Conservation (phyloP, 805 yeast genomes). For the Kazachstania kunashirensis region DNA sequence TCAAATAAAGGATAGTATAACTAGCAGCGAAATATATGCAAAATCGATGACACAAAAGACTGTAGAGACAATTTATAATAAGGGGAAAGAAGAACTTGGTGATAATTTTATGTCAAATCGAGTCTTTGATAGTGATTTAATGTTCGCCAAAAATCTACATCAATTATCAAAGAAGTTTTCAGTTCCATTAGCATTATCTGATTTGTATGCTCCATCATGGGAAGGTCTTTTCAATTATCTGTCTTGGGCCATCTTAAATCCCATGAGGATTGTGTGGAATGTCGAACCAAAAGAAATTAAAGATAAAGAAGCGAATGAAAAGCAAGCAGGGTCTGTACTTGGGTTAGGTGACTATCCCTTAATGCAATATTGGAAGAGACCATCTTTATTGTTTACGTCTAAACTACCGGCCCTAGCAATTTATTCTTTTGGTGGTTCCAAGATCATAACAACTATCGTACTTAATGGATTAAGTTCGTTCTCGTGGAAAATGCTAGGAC, state of each 20-base stretch:
- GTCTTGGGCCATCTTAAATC: constrained; percentile 28
- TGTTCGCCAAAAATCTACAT: constrained; percentile 76
- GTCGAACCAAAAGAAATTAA: constrained; percentile 4
- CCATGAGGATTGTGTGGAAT: not conserved
- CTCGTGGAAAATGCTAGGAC: constrained; percentile 32
- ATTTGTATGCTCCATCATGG: constrained; percentile 69
- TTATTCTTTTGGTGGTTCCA: constrained; percentile 33
- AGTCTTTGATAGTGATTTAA: constrained; percentile 58
- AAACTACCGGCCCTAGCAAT: constrained; percentile 28
- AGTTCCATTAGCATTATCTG: constrained; percentile 53
- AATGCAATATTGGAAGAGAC: constrained; percentile 23
- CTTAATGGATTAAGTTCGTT: constrained; percentile 32
- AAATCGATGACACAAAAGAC: constrained; percentile 47
- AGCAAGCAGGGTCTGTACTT: constrained; percentile 5
- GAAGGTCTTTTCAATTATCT: constrained; percentile 42
- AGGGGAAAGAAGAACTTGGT: constrained; percentile 61
- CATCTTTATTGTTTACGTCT: constrained; percentile 28
- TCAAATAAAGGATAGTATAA: constrained; percentile 55
- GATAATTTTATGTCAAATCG: constrained; percentile 48
- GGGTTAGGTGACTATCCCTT: constrained; percentile 20
- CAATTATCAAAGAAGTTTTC: constrained; percentile 46
- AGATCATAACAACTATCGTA: constrained; percentile 31
- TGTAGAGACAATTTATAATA: constrained; percentile 49
- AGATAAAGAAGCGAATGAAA: not conserved
- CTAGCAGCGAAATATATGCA: constrained; percentile 58